Evolutionary conservation across 768 basidiomycete species (phyloP), one percentile per base, ranked within the genome.

Genomic region (Collybia mongolica): DNA sequence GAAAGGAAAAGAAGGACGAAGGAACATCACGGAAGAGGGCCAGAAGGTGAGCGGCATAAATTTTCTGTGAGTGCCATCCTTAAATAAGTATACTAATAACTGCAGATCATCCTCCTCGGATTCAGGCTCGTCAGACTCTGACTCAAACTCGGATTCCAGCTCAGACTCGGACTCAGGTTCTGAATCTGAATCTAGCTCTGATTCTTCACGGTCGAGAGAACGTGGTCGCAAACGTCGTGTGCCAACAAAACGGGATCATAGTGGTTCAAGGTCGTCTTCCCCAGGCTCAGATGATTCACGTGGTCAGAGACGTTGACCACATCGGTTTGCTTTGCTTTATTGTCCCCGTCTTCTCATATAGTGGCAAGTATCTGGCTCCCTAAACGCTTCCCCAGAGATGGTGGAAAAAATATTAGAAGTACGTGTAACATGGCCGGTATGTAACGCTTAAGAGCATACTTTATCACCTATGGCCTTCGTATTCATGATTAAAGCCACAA

Each of bases 401-500:
- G 18, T 22, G 17, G 19, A 45, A 38, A 46, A 35, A 39, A 9
- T 22, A 36, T 44, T 38, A 35, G 35, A 47, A 32, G 32, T 14
- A n/a, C 8, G 23, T 44, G 42, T 32, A 23, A 26, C 6, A 19
- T 5, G 9, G 15, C 36, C 12, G 26, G 42, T 24, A 52, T 19
- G 29, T 4, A 23, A 12, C 12, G 17, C 24, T 46, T 49, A 52
- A 54, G 58, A 67, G 57, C 70, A 70, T 37, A 64, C 63, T 39
- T 64, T 60, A 39, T 72, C 63, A 29, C 75, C 72, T 9, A 77
- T 75, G 0, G 84, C 86, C 63, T 74, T 79, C 8, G 92, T 89
- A 70, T 97, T 93, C 83, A 97, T 88, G 41, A 97, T 89, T 24
- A 97, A 76, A 6, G 92, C 91, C 44, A 97, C 91, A 56, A 97